phyloP scores from a whole-genome alignment of 2,329 filamentous ascomycete genomes.

The Paraconiothyrium brasiliense region DNA sequence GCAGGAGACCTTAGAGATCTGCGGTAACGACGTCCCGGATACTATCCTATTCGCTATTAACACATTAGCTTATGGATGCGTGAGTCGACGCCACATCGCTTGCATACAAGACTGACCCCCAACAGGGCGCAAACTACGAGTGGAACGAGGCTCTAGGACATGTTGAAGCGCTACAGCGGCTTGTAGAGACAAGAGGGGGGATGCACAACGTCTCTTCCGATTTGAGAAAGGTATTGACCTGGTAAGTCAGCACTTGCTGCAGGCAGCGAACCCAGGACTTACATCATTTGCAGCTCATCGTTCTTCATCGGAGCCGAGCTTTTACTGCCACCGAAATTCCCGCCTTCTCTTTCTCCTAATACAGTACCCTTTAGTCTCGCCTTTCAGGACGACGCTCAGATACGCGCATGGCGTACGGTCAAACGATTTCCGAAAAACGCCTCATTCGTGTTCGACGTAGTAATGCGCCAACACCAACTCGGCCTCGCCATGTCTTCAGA shows the following conservation, averaged over 20 bases:
- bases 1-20: slow-evolving; percentile 25
- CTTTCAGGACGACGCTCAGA: slow-evolving; percentile 31
- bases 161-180: slow-evolving; percentile 27
- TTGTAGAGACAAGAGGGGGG: slow-evolving; percentile 27
- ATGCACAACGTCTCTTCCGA: slow-evolving; percentile 30
- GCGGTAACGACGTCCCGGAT: slow-evolving; percentile 27
- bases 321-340: slow-evolving; percentile 21
- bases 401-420: slow-evolving; percentile 33
- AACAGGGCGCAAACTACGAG: slow-evolving; percentile 26
- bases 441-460: slow-evolving; percentile 31
- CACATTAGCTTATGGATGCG: slow-evolving; percentile 30
- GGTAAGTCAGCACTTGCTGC: slow-evolving; percentile 16
- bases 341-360: slow-evolving; percentile 20
- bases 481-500: slow-evolving; percentile 27
- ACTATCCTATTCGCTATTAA: slow-evolving; percentile 28
- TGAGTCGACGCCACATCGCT: slow-evolving; percentile 18
- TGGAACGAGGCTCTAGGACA: slow-evolving; percentile 30
- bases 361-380: slow-evolving; percentile 23
- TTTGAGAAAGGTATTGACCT: slow-evolving; percentile 28
- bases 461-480: slow-evolving; percentile 29
- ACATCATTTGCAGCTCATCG: slow-evolving; percentile 19
- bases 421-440: slow-evolving; percentile 35
- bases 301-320: slow-evolving; percentile 23
- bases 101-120: slow-evolving; percentile 1
- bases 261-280: neutral